Conservation (phyloP, 1,139 yeast genomes). For the Geotrichum citri-aurantii region DNA sequence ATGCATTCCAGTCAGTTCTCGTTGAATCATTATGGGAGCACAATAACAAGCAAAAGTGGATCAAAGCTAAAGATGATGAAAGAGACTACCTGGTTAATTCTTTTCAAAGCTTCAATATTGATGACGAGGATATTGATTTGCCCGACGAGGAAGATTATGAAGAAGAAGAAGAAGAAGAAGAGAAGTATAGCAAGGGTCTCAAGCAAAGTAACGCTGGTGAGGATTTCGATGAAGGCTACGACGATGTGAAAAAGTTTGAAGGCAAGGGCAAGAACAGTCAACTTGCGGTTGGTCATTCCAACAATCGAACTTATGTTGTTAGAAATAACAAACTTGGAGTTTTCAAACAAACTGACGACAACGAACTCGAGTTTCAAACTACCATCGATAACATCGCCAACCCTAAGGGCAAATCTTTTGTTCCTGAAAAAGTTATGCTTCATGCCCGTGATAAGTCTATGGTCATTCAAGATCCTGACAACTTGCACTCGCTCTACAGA, state of each 20-base stretch:
- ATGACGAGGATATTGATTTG: constrained; percentile 39
- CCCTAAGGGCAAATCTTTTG: constrained; percentile 48
- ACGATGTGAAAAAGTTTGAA: constrained; percentile 33
- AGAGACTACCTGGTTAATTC: constrained; percentile 48
- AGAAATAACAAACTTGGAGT: constrained; percentile 79
- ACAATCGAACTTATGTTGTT: constrained; percentile 70
- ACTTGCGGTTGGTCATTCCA: constrained; percentile 63
- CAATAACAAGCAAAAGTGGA: constrained; percentile 50
- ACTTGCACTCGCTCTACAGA: constrained; percentile 48
- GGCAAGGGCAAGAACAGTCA: constrained; percentile 48
- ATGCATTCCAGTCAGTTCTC: constrained; percentile 48
- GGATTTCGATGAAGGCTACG: constrained; percentile 34
- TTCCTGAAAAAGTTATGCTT: constrained; percentile 64
- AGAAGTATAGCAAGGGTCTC: constrained; percentile 18
- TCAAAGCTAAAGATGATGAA: constrained; percentile 39
- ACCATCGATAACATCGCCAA: constrained; percentile 59
- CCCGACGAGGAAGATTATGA: constrained; percentile 31
- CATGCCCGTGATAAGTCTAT: constrained; percentile 67
- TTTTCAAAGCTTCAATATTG: constrained; percentile 37
- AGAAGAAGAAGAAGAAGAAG: constrained; percentile 27
- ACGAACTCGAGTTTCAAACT: constrained; percentile 54
- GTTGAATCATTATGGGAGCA: constrained; percentile 59
- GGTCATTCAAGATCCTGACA: constrained; percentile 53
- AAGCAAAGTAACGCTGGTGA: constrained; percentile 25
- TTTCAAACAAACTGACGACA: constrained; percentile 53